Evolutionary conservation across 306 rosid genomes (phyloP).

Genomic region (Urtica urens): DNA sequence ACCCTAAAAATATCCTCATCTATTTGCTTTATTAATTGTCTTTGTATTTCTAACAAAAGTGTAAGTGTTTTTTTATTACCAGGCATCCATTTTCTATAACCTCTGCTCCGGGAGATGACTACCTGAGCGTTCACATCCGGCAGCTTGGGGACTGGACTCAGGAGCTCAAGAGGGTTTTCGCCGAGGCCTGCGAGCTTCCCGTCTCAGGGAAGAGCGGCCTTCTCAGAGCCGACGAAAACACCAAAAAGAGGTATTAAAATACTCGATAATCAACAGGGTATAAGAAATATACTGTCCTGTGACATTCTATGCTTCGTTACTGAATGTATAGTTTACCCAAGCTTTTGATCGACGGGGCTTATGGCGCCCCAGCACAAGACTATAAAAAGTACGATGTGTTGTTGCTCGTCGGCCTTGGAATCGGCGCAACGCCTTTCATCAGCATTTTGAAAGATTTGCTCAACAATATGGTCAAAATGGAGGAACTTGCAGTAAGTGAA

Average conservation of each 20-base stretch:
- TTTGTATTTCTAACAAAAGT: too few relatives aligned
- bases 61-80: constrained; percentile 18
- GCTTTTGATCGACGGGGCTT: constrained; percentile 93
- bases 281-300: too few relatives aligned
- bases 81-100: constrained; percentile 99
- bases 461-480: constrained; percentile 84
- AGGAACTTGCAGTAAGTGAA: constrained; percentile 84
- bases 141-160: constrained; percentile 99
- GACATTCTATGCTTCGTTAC: constrained; percentile 1
- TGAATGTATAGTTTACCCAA: constrained; percentile 62
- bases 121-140: constrained; percentile 92
- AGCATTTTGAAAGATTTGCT: constrained; percentile 92
- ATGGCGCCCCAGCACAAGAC: constrained; percentile 97
- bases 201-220: constrained; percentile 90
- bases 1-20: too few relatives aligned
- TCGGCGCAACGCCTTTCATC: constrained; percentile 98
- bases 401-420: constrained; percentile 93
- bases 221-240: constrained; percentile 94
- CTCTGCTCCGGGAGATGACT: constrained; percentile 99
- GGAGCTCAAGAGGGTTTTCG: constrained; percentile 85
- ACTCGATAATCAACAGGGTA: too few relatives aligned
- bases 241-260: constrained; percentile 74
- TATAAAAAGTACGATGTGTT: constrained; percentile 80
- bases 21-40: too few relatives aligned
- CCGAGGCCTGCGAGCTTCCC: constrained; percentile 93